Evolutionary conservation across 1,284 basidiomycete genomes (phyloP), one percentile per base, ranked within the genome.

Genomic region (Anthracocystis panici-leucophaei): DNA sequence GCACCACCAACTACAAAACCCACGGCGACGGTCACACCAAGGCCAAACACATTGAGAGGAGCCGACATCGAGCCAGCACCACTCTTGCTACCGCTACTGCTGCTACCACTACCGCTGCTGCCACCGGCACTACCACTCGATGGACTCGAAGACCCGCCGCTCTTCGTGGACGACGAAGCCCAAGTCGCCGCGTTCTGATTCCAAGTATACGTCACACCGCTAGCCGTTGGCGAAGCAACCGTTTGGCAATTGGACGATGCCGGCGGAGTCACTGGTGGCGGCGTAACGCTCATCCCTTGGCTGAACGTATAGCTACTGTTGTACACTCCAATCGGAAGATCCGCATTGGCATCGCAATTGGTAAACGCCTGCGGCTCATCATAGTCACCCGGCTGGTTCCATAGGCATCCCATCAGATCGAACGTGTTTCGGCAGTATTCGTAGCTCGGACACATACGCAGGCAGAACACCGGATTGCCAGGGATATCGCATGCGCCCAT

Each of bases 401-500:
- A 79, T 20, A 75, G 57, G 55, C 70, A 78, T 8, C 81, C 78
- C 74, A 82, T 80, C 41, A 82, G 63, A 52, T 83, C 82, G 49
- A 64, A 82, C 1, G 42, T 69, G 67, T 82, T 82, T 9, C 58
- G 66, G 60, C 82, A 81, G 59, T 80, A 80, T 6, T 72, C 71
- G 46, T 72, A 81, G 20, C 49, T 65, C 9, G 78, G 72, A 50
- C 82, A 83, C 52, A 71, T 68, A 4, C 82, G 64, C 50, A 83
- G 44, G 58, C 76, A 79, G 57, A 82, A 83, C 5, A 76, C 65
- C 1, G 73, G 68, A 14, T 56, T 61, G 18, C 79, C 79, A 12
- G 79, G 78, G 35, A 78, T 80, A 57, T 83, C 82, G 65, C 82
- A 82, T 0, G 70, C 73, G n/a, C 81, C 82, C 27, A 81, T 42